Base-by-base conservation (phyloP, 208 protist genomes). In the Trypanosoma congolense region DNA sequence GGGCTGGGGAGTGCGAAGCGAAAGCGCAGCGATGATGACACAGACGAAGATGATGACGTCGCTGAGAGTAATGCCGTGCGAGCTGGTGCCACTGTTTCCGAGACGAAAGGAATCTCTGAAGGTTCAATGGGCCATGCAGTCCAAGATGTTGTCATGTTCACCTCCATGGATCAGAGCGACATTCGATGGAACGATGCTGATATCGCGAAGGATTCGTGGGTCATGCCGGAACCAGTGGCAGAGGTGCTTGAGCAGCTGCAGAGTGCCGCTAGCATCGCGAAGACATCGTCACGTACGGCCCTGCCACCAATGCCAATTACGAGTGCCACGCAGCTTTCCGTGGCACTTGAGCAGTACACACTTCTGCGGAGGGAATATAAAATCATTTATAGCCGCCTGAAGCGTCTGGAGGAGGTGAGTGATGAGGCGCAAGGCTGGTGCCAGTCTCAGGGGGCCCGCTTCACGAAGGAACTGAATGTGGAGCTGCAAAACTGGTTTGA, bases 111-210 rank as follows among this genome's bases (percentile, higher is more conserved):
- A 43, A 49, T 2, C 4, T 26, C 8, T 21, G 31, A 40, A 33
- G 38, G 10, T 14, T 40, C 8, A 40, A 40, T n/a, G n/a, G 14
- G 8, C 14, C 8, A 40, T 40, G 8, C 35, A n/a, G 35, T 40
- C 10, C 10, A 40, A 40, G 14, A 46, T 19, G 42, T 46, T n/a
- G 21, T n/a, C 18, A 52, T 61, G 14, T 61, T 62, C 25, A 69
- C 52, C 16, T 56, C 55, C 12, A 60, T 64, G 53, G 50, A 69
- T 12, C 55, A 70, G 28, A 59, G 45, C 44, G 52, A 56, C 1
- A 62, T 75, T 67, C 51, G 47, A 9, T 75, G 69, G 69, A 12
- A 8, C 12, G 69, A 69, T 38, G 69, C 55, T 21, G 69, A 75
- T 33, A 47, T 75, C 28, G 35, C 42, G 25, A 31, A 41, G 14